A percentile compares a stretch with the other conserved stretches of the same genome.
These are phyloP conservation scores for Grosmannia huntii DNA, from an alignment of 2,329 filamentous ascomycete genomes.

Conservation along the genomic window DNA sequence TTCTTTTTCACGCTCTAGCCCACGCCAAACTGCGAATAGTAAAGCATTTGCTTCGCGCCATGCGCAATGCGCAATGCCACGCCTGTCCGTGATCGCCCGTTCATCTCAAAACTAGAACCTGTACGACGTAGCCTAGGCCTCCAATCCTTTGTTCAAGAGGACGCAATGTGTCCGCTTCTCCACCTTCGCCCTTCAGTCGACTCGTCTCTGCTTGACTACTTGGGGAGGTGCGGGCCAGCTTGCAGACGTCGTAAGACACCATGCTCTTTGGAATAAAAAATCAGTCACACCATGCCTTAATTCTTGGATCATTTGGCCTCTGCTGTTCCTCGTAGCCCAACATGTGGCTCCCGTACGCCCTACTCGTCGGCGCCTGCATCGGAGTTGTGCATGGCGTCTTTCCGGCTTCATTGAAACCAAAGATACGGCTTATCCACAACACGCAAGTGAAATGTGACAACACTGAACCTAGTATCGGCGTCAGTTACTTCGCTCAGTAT, in stretches of 20 bases:
- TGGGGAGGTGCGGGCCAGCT: background rate
- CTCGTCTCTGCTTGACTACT: background rate
- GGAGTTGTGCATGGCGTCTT: background rate
- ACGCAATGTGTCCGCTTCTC: no score
- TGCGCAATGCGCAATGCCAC: background rate
- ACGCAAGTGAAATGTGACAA: background rate
- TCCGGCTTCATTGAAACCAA: background rate
- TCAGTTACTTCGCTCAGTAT: conserved; percentile 5
- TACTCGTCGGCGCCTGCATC: background rate
- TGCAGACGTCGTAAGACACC: background rate
- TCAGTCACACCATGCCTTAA: background rate
- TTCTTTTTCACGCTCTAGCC: background rate
- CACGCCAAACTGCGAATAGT: background rate
- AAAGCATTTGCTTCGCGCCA: background rate
- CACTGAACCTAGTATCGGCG: background rate
- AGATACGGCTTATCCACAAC: background rate
- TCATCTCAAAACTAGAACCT: no score
- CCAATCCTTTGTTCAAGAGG: no score
- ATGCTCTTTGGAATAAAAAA: no score
- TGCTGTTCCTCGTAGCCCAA: background rate
- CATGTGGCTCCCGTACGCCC: background rate
- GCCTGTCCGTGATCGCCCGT: no score
- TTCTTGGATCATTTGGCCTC: background rate
- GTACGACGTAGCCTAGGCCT: no score
- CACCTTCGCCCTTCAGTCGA: no score